These are phyloP conservation scores for Globisporangium radiosum DNA, from an alignment of 352 stramenopile genomes.

Conservation along the genomic window DNA sequence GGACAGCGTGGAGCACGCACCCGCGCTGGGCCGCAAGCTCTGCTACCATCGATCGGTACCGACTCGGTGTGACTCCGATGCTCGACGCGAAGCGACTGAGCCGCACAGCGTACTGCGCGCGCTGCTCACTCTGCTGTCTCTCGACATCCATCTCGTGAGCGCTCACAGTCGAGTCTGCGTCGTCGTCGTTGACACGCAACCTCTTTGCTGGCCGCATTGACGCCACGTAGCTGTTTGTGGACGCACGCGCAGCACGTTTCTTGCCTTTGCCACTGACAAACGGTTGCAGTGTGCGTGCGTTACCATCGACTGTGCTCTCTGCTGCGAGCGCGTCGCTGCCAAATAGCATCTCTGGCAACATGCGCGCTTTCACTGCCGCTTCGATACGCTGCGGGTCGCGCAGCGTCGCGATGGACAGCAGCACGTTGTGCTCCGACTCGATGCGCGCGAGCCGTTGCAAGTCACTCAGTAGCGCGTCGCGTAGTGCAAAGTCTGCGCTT, in stretches of 20 bases:
- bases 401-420: conserved; percentile 46
- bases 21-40: conserved; percentile 33
- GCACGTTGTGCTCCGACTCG: conserved; percentile 37
- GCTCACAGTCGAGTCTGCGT: neutral
- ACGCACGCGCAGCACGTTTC: conserved; percentile 6
- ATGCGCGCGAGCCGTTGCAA: conserved; percentile 40
- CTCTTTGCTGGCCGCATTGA: no score
- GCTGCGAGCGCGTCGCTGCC: neutral
- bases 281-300: no score
- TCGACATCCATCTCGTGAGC: neutral
- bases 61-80: conserved; percentile 29
- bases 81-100: conserved; percentile 44
- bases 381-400: conserved; percentile 37
- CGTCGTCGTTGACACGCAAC: no score
- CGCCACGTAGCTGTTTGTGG: no score
- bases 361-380: conserved; percentile 31
- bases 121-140: conserved; percentile 28
- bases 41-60: conserved; percentile 38
- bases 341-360: conserved; percentile 45
- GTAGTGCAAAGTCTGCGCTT: conserved; percentile 25
- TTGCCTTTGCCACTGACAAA: conserved; percentile 13
- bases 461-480: conserved; percentile 25
- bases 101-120: conserved; percentile 31
- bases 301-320: neutral
- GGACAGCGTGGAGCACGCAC: conserved; percentile 39